Evolutionary conservation across 176 grass and related monocot species (phyloP), one percentile per base, ranked within the genome.

Genomic region (Elymus sibiricus): DNA sequence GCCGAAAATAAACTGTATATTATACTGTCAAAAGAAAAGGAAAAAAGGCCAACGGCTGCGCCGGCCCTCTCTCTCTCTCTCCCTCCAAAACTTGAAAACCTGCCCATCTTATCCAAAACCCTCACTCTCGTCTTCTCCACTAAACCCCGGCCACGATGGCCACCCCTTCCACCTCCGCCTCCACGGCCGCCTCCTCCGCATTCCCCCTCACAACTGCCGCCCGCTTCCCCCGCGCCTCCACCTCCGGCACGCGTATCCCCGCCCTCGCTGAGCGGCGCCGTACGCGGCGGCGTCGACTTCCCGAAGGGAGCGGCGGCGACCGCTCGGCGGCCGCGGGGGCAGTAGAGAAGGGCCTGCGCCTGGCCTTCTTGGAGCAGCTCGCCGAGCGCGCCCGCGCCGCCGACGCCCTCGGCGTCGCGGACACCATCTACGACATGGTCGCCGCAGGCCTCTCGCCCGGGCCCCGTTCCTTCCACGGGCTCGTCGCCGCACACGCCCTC

Each of bases 351-450:
- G 74, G 74, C 47, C 74, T 76, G 74, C 74, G 74, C 26, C 74
- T 76, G 29, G 74, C 74, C 74, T 76, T 76, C 74, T 47, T 76
- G 46, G 74, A 76, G 46, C 74, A 76, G 46, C 74, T 76, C 46
- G 46, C 74, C 16, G 74, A 76, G 46, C 74, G 74, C 16, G 44
- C 74, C 29, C 83, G 95, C n/a, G 79, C 66, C 1, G 86, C 84
- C 6, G 88, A 98, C 22, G 82, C 80, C 12, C 74, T 39, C 0
- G 93, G 93, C 21, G 96, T 95, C 39, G 78, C 92, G 9, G 88
- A 94, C 78, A 89, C 91, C 43, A 98, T 98, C 61, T 94, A 95
- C 42, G 93, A 95, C 87, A 98, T 98, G 96, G 94, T 98, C 64
- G 96, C 96, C 24, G 96, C 96, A 8, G 96, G 96, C 25, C 91